Conservation (phyloP, 2,329 filamentous ascomycete species). For the Epichloe baconii region DNA sequence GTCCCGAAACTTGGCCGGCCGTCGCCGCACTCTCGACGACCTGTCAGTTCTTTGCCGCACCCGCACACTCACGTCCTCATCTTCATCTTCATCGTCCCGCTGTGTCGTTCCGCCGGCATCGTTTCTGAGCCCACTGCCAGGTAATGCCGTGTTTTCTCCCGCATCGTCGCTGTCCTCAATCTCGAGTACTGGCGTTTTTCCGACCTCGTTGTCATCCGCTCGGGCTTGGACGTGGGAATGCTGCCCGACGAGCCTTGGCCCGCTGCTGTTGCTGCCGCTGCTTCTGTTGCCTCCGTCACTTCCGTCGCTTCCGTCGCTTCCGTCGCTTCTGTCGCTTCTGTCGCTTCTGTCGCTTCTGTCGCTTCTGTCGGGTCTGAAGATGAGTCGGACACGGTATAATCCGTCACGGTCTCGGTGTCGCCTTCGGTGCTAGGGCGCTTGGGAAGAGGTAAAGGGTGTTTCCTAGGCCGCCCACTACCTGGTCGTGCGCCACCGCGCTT, state of each 20-base stretch:
- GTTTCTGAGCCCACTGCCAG: not conserved
- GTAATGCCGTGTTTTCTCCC: not conserved
- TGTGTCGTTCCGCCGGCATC: not conserved
- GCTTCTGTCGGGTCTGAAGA: too few relatives aligned
- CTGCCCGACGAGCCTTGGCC: not conserved
- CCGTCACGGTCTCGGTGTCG: too few relatives aligned
- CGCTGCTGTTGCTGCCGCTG: not conserved
- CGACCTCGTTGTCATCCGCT: not conserved
- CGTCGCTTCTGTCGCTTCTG: too few relatives aligned
- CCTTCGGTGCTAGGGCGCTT: not conserved
- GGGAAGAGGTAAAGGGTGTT: slow-evolving; percentile 18
- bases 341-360: too few relatives aligned
- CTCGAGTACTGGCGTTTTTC: slow-evolving; percentile 10
- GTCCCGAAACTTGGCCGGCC: slow-evolving; percentile 23
- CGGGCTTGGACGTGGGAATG: not conserved
- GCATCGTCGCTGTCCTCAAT: slow-evolving; percentile 18
- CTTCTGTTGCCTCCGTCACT: too few relatives aligned
- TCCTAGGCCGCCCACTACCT: slow-evolving; percentile 26
- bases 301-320: too few relatives aligned
- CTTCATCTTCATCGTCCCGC: slow-evolving; percentile 7
- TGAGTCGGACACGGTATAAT: too few relatives aligned
- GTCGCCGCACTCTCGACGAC: slow-evolving; percentile 18
- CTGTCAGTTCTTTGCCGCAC: slow-evolving; percentile 15
- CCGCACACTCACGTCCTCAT: slow-evolving; percentile 19
- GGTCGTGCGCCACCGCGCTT: slow-evolving; percentile 26